Conservation (phyloP, 768 basidiomycete species). For the Boletus subcaerulescens region DNA sequence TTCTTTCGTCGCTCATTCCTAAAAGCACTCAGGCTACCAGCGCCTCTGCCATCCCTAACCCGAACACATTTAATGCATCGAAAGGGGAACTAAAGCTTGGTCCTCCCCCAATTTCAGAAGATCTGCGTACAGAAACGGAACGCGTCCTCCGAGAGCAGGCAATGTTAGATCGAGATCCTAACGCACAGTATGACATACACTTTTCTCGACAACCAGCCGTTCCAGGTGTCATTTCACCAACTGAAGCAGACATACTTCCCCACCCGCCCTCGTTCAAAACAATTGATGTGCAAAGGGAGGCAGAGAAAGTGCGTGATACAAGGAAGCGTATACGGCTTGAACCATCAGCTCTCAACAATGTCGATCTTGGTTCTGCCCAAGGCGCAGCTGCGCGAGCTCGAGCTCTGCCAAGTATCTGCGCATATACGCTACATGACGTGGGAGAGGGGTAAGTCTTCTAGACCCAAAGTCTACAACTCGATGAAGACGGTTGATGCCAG, state of each 20-base stretch:
- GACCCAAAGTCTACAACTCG: neutral
- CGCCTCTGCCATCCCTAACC: slow-evolving; percentile 47
- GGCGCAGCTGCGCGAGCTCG: slow-evolving; percentile 51
- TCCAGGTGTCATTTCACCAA: slow-evolving; percentile 60
- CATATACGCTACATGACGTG: slow-evolving; percentile 92
- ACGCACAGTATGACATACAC: slow-evolving; percentile 63
- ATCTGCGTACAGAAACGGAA: slow-evolving; percentile 77
- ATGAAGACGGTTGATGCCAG: slow-evolving; percentile 39
- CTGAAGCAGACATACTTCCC: slow-evolving; percentile 72
- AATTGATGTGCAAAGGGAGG: slow-evolving; percentile 87
- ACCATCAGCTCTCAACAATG: slow-evolving; percentile 56
- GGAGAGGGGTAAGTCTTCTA: slow-evolving; percentile 76
- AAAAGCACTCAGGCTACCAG: slow-evolving; percentile 45
- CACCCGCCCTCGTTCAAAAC: slow-evolving; percentile 81
- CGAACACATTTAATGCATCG: slow-evolving; percentile 71
- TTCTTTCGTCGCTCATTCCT: slow-evolving; percentile 75
- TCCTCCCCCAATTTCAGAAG: slow-evolving; percentile 72
- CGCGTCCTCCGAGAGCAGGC: slow-evolving; percentile 79
- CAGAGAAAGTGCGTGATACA: slow-evolving; percentile 83
- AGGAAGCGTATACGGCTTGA: slow-evolving; percentile 91
- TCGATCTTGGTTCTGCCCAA: slow-evolving; percentile 60
- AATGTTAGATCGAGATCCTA: slow-evolving; percentile 67
- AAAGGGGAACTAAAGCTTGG: slow-evolving; percentile 85
- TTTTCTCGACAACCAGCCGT: slow-evolving; percentile 46
- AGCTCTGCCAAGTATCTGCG: slow-evolving; percentile 88